phyloP scores from a whole-genome alignment of 139 green algal species.

The Zygnema cylindricum region DNA sequence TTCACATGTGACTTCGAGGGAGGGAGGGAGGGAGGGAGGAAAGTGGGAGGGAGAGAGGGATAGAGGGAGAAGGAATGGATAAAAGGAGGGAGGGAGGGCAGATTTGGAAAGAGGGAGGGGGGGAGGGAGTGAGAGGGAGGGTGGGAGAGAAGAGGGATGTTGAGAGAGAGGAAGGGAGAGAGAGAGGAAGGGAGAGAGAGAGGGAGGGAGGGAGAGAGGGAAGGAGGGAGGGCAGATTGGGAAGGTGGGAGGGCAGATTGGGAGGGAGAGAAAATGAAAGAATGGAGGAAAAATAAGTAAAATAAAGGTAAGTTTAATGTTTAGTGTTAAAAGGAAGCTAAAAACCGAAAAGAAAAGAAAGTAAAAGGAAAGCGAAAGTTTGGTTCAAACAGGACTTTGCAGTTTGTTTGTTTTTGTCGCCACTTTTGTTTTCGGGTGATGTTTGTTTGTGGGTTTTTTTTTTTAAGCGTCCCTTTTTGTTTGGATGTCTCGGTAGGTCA shows the following conservation, averaged over 20 bases:
- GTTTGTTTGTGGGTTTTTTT: no score
- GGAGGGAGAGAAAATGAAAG: neutral
- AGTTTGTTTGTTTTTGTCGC: neutral
- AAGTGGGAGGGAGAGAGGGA: neutral
- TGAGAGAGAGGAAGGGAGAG: neutral
- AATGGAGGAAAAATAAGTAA: neutral
- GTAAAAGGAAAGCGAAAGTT: no score
- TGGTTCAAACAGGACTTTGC: no score
- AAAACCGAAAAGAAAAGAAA: no score
- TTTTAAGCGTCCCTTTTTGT: no score
- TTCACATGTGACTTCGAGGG: no score
- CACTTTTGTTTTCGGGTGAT: neutral
- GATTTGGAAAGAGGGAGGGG: neutral
- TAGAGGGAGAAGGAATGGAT: neutral
- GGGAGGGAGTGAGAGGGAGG: neutral
- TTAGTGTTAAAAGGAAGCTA: neutral
- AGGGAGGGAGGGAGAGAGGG: neutral
- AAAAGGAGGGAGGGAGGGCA: neutral
- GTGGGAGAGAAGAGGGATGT: neutral
- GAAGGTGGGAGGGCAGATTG: neutral
- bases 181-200: neutral
- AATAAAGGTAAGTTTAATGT: neutral
- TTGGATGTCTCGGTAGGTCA: no score
- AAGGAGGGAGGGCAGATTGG: neutral
- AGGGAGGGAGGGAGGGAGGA: neutral